Evolutionary conservation across 2,329 filamentous ascomycete genomes (phyloP).

Genomic region (Penicillium sp.): DNA sequence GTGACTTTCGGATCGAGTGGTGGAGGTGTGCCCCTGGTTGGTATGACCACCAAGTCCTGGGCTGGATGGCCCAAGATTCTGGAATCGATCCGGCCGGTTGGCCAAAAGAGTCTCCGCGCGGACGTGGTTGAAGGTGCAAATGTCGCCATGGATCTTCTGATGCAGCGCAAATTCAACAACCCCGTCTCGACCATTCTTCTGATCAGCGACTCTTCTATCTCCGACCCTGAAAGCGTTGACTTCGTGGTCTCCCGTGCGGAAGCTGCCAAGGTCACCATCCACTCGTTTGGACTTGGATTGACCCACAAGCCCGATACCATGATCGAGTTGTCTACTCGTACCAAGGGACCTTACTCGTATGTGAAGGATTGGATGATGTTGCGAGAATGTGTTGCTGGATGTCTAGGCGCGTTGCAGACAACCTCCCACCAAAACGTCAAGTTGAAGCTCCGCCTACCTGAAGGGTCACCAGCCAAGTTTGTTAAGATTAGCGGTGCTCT

Average conservation of each 20-base stretch:
- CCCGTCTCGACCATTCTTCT: conserved; percentile 92
- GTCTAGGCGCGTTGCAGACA: conserved; percentile 84
- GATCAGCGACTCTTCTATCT: conserved; percentile 95
- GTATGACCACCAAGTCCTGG: conserved; percentile 97
- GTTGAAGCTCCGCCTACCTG: conserved; percentile 86
- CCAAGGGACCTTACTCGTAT: conserved; percentile 95
- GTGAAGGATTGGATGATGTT: conserved; percentile 99
- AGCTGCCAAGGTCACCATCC: conserved; percentile 94
- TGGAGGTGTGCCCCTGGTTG: conserved; percentile 90
- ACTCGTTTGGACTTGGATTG: conserved; percentile 93
- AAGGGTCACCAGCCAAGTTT: conserved; percentile 96
- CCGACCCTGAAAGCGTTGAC: conserved; percentile 91
- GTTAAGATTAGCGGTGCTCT: conserved; percentile 97
- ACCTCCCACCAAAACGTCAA: conserved; percentile 98
- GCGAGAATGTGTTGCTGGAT: conserved; percentile 90
- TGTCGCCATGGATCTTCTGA: conserved; percentile 95
- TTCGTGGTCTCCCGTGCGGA: conserved; percentile 96
- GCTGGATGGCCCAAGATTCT: conserved; percentile 84
- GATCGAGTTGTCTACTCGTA: conserved; percentile 93
- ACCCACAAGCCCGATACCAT: conserved; percentile 98
- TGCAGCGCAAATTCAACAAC: conserved; percentile 96
- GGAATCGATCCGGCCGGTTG: conserved; percentile 83
- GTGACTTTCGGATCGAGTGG: conserved; percentile 95
- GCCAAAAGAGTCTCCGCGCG: conserved; percentile 92
- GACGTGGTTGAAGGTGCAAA: conserved; percentile 98